Conservation (phyloP, 805 yeast genomes). For the Pichia pseudocactophila region DNA sequence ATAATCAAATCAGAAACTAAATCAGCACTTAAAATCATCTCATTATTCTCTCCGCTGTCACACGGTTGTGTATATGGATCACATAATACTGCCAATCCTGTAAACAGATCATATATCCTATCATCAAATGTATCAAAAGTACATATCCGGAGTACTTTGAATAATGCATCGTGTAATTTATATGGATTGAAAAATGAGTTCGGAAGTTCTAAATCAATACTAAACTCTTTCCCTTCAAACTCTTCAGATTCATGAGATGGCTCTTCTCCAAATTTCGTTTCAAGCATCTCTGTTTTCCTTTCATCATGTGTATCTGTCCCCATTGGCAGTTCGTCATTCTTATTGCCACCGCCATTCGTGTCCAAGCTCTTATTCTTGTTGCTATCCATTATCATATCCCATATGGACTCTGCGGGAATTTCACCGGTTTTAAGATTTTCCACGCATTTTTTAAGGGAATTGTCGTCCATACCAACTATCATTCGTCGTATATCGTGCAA, state of each 20-base stretch:
- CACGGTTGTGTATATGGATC: conserved; percentile 69
- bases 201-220: conserved; percentile 17
- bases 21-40: conserved; percentile 45
- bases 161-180: conserved; percentile 26
- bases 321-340: neutral
- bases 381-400: neutral
- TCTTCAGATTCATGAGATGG: neutral
- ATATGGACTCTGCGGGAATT: neutral
- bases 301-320: neutral
- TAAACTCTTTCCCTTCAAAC: conserved; percentile 13
- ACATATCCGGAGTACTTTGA: conserved; percentile 19
- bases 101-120: conserved; percentile 17
- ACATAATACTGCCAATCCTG: conserved; percentile 30
- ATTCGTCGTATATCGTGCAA: neutral
- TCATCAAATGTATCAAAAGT: conserved; percentile 12
- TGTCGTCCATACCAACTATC: neutral
- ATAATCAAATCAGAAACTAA: conserved; percentile 43
- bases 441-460: neutral
- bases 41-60: conserved; percentile 41
- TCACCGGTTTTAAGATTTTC: neutral
- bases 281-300: neutral
- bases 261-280: neutral
- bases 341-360: too few relatives aligned
- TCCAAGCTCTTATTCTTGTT: too few relatives aligned
- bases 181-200: conserved; percentile 14